Evolutionary conservation across 306 rosid genomes (phyloP), one percentile per base, ranked within the genome.

Genomic region (Cucumis hystrix): DNA sequence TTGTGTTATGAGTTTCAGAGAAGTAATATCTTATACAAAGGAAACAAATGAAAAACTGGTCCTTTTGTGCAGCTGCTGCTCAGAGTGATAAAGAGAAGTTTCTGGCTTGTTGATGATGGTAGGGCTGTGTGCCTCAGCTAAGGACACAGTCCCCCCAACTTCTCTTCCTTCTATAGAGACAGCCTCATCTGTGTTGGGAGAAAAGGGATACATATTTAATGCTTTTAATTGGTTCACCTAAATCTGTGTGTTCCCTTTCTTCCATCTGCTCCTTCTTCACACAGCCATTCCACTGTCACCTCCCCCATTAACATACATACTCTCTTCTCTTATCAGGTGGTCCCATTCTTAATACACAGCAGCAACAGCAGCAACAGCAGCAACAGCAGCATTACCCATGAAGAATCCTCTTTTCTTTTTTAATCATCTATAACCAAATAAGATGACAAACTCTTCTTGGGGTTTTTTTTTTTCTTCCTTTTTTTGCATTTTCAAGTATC

Each of bases 261-360:
- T 70, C 92, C 96, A 86, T 89, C 96, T 90, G 96, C 92, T 92
- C 83, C 96, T 87, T 88, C 87, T 86, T 83, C 83, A 85, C 80
- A 83, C 83, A 91, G 87, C 95, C 87, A 66, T 78, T 51, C 79
- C 74, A 43, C 88, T 87, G 83, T 83, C 89, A 80, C 83, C 87
- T 17, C 10, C 81, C 79, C 88, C 92, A 87, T 87, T 87, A 77
- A 78, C 88, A 70, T 56, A 23, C 60, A 33, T 33, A 33, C 37
- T 33, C 37, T 33, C 37, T 33, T 33, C 37, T 33, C 37, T 51
- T 8, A 81, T 21, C 75, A 74, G 7, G 93, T 90, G 97, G 97
- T 87, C 97, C 97, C 96, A 21, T 91, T 84, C 83, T 58, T 77
- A 43, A 43, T 77, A 10, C 40, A 40, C 77, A 72, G 59, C 59